Percentiles rank a stretch among this genome's conserved stretches.
Evolutionary conservation across 495 filamentous ascomycete genomes (phyloP).

Genomic region (Penicillium paxilli): DNA sequence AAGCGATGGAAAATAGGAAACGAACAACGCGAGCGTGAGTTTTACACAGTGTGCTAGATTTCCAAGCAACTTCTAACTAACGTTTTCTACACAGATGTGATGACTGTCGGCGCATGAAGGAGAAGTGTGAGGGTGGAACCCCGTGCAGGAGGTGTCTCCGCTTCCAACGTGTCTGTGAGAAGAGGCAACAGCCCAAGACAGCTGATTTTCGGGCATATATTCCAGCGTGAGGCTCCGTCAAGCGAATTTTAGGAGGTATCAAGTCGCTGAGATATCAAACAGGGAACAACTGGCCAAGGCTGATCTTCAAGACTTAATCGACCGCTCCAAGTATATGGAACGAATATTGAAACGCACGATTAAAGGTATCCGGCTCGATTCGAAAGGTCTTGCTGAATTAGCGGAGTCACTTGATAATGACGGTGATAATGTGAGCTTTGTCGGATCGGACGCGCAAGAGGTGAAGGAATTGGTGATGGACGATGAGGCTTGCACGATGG

Average conservation of each 20-base stretch:
- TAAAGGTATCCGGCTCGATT: constrained; percentile 22
- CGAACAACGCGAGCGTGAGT: neutral
- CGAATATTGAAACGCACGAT: constrained; percentile 22
- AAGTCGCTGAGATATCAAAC: neutral
- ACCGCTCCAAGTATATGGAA: constrained; percentile 26
- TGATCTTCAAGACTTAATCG: neutral
- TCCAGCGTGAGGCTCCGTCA: neutral
- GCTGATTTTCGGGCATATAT: neutral
- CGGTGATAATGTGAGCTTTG: neutral
- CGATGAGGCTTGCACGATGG: constrained; percentile 30
- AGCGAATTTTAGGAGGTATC: neutral
- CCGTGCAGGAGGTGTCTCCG: neutral
- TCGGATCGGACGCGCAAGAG: constrained; percentile 15
- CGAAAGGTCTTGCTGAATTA: constrained; percentile 17
- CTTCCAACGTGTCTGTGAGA: neutral
- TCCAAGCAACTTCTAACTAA: neutral
- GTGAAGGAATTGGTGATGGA: constrained; percentile 20
- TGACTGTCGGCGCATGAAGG: neutral
- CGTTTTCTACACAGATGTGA: neutral
- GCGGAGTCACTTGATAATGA: constrained; percentile 17
- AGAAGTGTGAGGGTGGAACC: neutral
- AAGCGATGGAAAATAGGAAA: neutral
- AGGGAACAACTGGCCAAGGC: neutral
- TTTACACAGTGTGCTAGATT: neutral
- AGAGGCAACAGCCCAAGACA: neutral